A percentile compares a stretch with the other conserved stretches of the same genome.
Evolutionary conservation across 139 green algal genomes (phyloP).

Genomic region (Dunaliella primolecta): DNA sequence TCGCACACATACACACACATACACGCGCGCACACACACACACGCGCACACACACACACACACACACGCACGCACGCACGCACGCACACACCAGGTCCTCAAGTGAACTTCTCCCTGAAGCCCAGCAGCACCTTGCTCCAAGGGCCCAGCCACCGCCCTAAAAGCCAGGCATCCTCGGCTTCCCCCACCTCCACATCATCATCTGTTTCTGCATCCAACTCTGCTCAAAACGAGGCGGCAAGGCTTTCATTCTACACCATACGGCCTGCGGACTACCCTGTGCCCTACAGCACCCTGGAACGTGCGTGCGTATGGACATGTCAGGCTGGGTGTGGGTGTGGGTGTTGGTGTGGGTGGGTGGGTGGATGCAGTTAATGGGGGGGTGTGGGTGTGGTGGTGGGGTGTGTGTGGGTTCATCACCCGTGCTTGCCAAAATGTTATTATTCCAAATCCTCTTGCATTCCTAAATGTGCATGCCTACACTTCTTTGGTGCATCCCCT

Average conservation of each 20-base stretch:
- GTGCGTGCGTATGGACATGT: too few species aligned
- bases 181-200: neutral
- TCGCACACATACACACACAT: neutral
- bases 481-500: too few species aligned
- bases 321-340: too few species aligned
- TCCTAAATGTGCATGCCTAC: too few species aligned
- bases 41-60: neutral
- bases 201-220: too few species aligned
- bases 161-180: neutral
- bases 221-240: neutral
- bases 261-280: conserved; percentile 72
- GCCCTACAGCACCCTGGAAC: conserved; percentile 68
- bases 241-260: conserved; percentile 65
- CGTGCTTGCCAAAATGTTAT: too few species aligned
- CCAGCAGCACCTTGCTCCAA: conserved; percentile 13
- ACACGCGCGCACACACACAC: neutral
- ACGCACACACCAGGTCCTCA: neutral
- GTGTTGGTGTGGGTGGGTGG: too few species aligned
- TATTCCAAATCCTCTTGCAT: too few species aligned
- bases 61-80: neutral
- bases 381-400: too few species aligned
- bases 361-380: too few species aligned
- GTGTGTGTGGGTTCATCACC: too few species aligned
- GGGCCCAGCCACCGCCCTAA: neutral
- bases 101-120: conserved; percentile 17